Evolutionary conservation across 345 rosid species (phyloP), one percentile per base, ranked within the genome.

Genomic region (Litchi chinensis): DNA sequence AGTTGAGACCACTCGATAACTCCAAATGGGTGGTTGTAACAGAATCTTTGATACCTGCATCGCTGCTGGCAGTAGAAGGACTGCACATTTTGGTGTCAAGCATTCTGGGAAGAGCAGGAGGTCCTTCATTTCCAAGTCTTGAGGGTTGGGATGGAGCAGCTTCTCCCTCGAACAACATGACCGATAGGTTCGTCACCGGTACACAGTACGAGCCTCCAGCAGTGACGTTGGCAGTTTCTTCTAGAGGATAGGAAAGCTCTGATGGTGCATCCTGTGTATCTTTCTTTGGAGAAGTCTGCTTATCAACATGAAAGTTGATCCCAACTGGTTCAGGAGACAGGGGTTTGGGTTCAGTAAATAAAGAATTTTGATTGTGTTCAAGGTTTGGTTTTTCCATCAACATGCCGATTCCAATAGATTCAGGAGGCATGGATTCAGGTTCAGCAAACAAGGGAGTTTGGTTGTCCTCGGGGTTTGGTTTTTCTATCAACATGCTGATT

Each of bases 241-340:
- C 57, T 28, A 21, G 40, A 67, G 81, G 60, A 3, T 43, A 68
- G 46, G 74, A 39, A 80, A 77, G 81, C 83, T 83, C 87, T 50
- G 75, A 32, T 66, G 66, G 80, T 40, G 86, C 77, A 71, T 79
- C 86, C 46, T 83, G 79, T 21, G 68, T 73, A 65, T 82, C 84
- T 77, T 79, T 83, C 24, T 71, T 39, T 3, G 62, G 56, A 65
- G 77, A 77, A 76, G 56, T 80, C 24, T 63, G 78, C 76, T 79
- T 73, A 48, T 75, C 80, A 18, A 69, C 52, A 77, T 67, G 71
- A 18, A 67, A 71, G 46, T 81, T 74, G 16, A 83, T 69, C 69
- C 83, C 91, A 77, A 67, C 21, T 13, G 76, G 60, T 63, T 69
- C 81, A 70, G 70, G 39, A 68, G 28, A 19, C 24, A 21, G 9